phyloP scores from a whole-genome alignment of 2,329 filamentous ascomycete genomes.

The Arachnomyces sp. region DNA sequence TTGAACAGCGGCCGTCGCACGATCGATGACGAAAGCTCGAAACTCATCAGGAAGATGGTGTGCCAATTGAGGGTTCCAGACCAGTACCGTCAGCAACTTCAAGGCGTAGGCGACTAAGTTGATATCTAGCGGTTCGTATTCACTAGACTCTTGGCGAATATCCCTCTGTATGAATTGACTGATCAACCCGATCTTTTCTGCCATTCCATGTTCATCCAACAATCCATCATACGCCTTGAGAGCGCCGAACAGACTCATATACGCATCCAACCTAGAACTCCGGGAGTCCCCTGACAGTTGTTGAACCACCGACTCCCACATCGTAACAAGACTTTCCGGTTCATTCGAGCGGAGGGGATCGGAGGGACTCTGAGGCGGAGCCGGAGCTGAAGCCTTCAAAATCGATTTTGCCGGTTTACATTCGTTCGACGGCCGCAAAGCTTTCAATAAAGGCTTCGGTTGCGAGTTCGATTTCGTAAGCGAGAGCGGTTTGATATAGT shows the following conservation, averaged over 20 bases:
- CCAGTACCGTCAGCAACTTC: conserved; percentile 67
- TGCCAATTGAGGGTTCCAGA: conserved; percentile 65
- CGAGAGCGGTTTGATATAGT: conserved; percentile 44
- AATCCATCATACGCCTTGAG: conserved; percentile 76
- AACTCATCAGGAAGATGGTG: conserved; percentile 70
- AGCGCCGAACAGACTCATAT: conserved; percentile 67
- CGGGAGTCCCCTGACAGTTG: conserved; percentile 70
- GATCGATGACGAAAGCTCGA: conserved; percentile 69
- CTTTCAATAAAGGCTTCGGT: conserved; percentile 38
- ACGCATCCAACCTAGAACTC: conserved; percentile 72
- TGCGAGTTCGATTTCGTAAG: conserved; percentile 22
- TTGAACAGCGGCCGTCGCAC: conserved; percentile 66
- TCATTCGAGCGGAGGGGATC: conserved; percentile 45
- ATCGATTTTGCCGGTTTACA: conserved; percentile 63
- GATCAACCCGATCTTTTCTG: conserved; percentile 68
- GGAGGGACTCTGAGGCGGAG: conserved; percentile 40
- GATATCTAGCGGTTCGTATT: conserved; percentile 51
- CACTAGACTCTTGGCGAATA: conserved; percentile 55
- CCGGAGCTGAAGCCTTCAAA: conserved; percentile 57
- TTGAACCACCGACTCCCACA: conserved; percentile 77
- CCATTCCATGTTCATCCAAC: conserved; percentile 64
- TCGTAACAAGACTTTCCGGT: conserved; percentile 43
- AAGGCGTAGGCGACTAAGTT: conserved; percentile 71
- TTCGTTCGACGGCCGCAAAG: conserved; percentile 44
- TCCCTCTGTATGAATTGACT: conserved; percentile 80